Conservation (phyloP, 495 filamentous ascomycete genomes). For the Xylaria scruposa region DNA sequence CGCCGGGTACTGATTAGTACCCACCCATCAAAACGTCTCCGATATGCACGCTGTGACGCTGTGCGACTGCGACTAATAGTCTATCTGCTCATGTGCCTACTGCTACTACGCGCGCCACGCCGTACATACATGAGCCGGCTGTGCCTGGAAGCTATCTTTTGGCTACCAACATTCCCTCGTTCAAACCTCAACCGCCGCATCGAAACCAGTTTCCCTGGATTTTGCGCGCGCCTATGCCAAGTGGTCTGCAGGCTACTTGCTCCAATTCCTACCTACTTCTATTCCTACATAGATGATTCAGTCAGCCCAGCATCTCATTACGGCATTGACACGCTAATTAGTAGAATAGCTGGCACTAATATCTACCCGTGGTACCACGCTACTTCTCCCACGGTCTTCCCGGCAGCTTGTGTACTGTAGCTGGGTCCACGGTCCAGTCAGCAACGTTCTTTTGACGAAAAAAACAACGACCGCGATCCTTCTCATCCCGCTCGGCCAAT, state of each 20-base stretch:
- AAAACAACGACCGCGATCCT: slow-evolving; percentile 14
- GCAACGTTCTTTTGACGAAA: slow-evolving; percentile 3
- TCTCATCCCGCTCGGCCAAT: slow-evolving; percentile 4
- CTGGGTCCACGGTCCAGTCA: background rate
- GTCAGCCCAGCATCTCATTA: background rate
- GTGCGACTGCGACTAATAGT: background rate
- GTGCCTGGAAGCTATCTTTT: slow-evolving; percentile 9
- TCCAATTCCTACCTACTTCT: background rate
- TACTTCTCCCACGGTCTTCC: background rate
- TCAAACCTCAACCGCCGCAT: background rate
- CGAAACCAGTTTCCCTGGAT: slow-evolving; percentile 2
- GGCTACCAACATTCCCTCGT: slow-evolving; percentile 4
- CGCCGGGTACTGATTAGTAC: slow-evolving; percentile 2
- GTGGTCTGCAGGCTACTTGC: background rate
- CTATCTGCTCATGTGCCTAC: background rate
- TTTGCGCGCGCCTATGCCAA: slow-evolving; percentile 24
- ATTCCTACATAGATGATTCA: background rate
- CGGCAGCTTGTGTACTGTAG: background rate
- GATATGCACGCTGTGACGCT: background rate
- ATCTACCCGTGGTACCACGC: background rate
- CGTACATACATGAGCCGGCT: background rate
- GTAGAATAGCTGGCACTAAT: slow-evolving; percentile 6
- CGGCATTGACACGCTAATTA: slow-evolving; percentile 20
- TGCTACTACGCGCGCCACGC: background rate
- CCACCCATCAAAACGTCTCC: slow-evolving; percentile 11